Conservation (phyloP, 2,329 filamentous ascomycete genomes). For the Fusarium tjaetaba region DNA sequence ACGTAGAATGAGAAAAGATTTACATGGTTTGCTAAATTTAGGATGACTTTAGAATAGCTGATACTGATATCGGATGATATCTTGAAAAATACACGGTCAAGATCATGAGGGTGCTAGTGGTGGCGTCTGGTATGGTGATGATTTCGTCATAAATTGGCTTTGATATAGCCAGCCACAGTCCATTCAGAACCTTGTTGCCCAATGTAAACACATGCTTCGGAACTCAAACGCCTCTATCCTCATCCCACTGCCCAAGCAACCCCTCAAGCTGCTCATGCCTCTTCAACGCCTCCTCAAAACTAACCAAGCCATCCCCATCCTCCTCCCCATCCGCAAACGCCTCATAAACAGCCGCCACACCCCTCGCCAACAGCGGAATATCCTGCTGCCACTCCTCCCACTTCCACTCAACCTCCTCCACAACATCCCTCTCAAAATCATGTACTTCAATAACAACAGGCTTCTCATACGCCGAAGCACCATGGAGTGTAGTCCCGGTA, state of each 20-base stretch:
- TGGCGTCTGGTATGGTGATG: background rate
- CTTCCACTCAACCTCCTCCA: constrained; percentile 55
- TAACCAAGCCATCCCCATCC: constrained; percentile 44
- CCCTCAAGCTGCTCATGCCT: constrained; percentile 59
- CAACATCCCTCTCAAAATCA: constrained; percentile 56
- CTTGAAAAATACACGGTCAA: rapidly evolving
- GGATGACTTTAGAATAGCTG: background rate
- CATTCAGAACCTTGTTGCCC: background rate
- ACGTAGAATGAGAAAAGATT: no score
- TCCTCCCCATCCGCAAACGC: constrained; percentile 53
- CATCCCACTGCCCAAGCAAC: constrained; percentile 37
- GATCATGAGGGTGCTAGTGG: background rate
- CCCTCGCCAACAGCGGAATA: constrained; percentile 55
- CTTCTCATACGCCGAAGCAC: constrained; percentile 43
- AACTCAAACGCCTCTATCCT: background rate
- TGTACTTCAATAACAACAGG: constrained; percentile 61
- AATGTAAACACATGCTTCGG: no score
- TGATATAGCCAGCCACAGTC: background rate
- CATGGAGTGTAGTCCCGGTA: constrained; percentile 43
- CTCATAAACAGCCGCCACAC: constrained; percentile 67
- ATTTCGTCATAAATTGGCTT: background rate
- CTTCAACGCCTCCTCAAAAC: constrained; percentile 54
- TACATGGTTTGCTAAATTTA: rapidly evolving
- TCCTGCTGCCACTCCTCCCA: constrained; percentile 60
- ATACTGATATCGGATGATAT: rapidly evolving